Percentiles rank a stretch among this genome's conserved stretches.
Evolutionary conservation across 2,329 filamentous ascomycete species (phyloP).

Genomic region (Gliomastix tumulicola): DNA sequence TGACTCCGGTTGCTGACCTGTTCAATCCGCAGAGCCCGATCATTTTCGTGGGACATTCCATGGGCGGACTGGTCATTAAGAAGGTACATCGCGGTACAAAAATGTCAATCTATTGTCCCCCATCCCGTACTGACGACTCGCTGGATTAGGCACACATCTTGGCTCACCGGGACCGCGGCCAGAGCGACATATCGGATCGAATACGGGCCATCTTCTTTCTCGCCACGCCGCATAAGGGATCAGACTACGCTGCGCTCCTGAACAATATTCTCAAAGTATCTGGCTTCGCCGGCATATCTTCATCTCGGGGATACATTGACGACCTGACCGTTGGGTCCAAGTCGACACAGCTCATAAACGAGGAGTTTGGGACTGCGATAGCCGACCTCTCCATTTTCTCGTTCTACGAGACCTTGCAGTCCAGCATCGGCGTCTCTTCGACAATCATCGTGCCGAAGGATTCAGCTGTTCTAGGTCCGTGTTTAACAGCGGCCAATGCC

Average conservation of each 20-base stretch:
- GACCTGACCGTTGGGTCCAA: slow-evolving; percentile 14
- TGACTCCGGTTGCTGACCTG: too few species aligned
- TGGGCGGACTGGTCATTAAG: slow-evolving; percentile 24
- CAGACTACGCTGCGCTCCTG: slow-evolving; percentile 16
- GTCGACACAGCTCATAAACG: slow-evolving; percentile 19
- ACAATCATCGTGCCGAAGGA: slow-evolving; percentile 19
- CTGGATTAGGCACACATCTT: slow-evolving; percentile 13
- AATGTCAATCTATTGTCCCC: too few species aligned
- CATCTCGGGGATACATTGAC: slow-evolving; percentile 12
- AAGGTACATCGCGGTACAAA: slow-evolving; percentile 16
- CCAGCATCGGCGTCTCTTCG: slow-evolving; percentile 11
- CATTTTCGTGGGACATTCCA: slow-evolving; percentile 17
- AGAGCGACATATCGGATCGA: slow-evolving; percentile 5
- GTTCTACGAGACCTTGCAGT: slow-evolving; percentile 23
- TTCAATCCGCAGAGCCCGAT: slow-evolving; percentile 12
- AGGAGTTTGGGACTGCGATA: slow-evolving; percentile 18
- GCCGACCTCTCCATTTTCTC: slow-evolving; percentile 19
- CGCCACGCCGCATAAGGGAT: slow-evolving; percentile 24
- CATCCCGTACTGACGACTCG: too few species aligned
- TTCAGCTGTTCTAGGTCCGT: slow-evolving; percentile 21
- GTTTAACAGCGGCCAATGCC: not conserved
- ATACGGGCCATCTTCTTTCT: slow-evolving; percentile 23
- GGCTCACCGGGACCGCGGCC: slow-evolving; percentile 7
- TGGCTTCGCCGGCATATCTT: too few species aligned
- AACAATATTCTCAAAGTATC: slow-evolving; percentile 14